Base-by-base conservation (phyloP, 2,329 filamentous ascomycete species). In the Microcyclospora pomicola region DNA sequence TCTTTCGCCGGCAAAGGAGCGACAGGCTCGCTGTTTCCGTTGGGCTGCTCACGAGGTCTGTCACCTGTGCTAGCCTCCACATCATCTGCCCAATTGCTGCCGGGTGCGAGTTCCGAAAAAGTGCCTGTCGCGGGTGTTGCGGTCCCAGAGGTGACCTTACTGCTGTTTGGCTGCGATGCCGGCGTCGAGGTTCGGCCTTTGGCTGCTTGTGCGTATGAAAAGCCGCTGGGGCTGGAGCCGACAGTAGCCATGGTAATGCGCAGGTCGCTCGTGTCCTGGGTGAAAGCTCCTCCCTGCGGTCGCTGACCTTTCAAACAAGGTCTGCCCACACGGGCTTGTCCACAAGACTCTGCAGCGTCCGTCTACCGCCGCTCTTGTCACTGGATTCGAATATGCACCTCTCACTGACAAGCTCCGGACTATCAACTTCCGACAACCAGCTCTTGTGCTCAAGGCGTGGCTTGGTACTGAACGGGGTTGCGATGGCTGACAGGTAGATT, bases 201-300 rank as follows among this genome's bases (percentile, higher is more conserved):
- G 42, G 88, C 88, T 56, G 88, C 88, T 71, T 94, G 86, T 53
- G 88, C 88, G 63, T 96, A 96, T 42, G 88, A 95, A 59, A 95
- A 94, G 49, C 54, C 54, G 32, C 50, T 50, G 15, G 53, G 49
- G 50, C 52, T 55, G 24, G 44, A 40, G 32, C 34, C 48, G 30
- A 43, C 41, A 33, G 47, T 49, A 43, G 49, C 50, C 52, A 55
- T 55, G 42, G 39, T 40, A 7, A 7, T 24, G 19, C 19, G 7
- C 19, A 24, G 7, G 19, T 24, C 19, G 19, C 19, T 24, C 19
- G 19, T 24, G 19, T 24, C 5, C 19, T 24, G 19, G 7, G 7
- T 5, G 5, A 24, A 24, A 5, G 19, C 19, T 24, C 16, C 33
- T 38, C 32, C 35, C 16, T 28, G 16, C 40, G 19, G 40, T 36